Evolutionary conservation across 495 filamentous ascomycete genomes (phyloP).

Genomic region (Hyaloscypha variabilis): DNA sequence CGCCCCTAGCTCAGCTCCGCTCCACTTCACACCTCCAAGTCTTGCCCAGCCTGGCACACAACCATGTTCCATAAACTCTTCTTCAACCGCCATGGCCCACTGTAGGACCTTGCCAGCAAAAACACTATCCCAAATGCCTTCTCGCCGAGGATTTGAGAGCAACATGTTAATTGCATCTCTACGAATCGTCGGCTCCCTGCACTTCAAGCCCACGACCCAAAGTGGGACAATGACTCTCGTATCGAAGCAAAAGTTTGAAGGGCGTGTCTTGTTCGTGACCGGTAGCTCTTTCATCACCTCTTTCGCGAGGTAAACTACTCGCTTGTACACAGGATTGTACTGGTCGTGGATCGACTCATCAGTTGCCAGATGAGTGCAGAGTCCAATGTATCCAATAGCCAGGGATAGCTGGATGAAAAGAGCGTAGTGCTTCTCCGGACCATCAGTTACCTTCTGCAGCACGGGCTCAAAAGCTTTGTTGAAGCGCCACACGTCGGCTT

Average conservation of each 20-base stretch:
- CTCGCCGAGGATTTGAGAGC: slow-evolving; percentile 39
- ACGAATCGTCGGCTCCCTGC: slow-evolving; percentile 44
- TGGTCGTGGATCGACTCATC: slow-evolving; percentile 20
- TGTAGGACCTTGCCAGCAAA: slow-evolving; percentile 15
- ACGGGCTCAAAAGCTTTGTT: slow-evolving; percentile 18
- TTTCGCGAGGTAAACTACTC: slow-evolving; percentile 20
- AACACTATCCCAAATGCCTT: slow-evolving; percentile 46
- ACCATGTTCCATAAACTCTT: slow-evolving; percentile 19
- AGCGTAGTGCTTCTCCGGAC: slow-evolving; percentile 20
- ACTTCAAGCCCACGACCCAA: slow-evolving; percentile 41
- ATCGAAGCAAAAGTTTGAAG: slow-evolving; percentile 28
- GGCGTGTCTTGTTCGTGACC: slow-evolving; percentile 3
- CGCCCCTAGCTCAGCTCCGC: slow-evolving; percentile 11
- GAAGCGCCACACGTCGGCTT: slow-evolving; percentile 20
- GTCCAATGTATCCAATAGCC: slow-evolving; percentile 21
- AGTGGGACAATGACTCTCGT: slow-evolving; percentile 39
- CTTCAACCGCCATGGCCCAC: slow-evolving; percentile 24
- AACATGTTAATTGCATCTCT: slow-evolving; percentile 44
- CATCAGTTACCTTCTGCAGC: slow-evolving; percentile 2
- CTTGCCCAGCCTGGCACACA: slow-evolving; percentile 22
- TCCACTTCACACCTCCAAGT: slow-evolving; percentile 21
- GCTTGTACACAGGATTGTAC: slow-evolving; percentile 21
- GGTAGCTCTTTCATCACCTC: slow-evolving; percentile 22
- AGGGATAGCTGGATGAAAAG: slow-evolving; percentile 19
- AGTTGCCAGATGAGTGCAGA: slow-evolving; percentile 17